phyloP scores from a whole-genome alignment of 2,329 filamentous ascomycete species.

The Pseudomassariella vexata region DNA sequence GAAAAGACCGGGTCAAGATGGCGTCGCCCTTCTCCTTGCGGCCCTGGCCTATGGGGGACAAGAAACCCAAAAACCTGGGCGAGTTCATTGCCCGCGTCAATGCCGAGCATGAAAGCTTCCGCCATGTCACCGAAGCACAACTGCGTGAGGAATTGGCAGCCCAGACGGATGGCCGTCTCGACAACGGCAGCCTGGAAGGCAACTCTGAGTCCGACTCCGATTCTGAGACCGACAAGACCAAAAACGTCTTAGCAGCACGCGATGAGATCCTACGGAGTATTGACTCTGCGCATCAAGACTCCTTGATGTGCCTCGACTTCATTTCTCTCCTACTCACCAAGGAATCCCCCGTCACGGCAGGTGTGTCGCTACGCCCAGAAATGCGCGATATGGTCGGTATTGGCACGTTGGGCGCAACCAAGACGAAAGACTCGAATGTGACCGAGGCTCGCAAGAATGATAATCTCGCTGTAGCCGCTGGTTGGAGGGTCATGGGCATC shows the following conservation, averaged over 20 bases:
- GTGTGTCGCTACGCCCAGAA: conserved; percentile 62
- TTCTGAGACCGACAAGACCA: conserved; percentile 32
- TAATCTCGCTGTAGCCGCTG: conserved; percentile 52
- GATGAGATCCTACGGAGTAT: conserved; percentile 54
- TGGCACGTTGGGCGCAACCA: conserved; percentile 67
- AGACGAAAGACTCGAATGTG: conserved; percentile 55
- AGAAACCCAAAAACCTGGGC: conserved; percentile 55
- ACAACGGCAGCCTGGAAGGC: conserved; percentile 37
- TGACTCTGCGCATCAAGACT: conserved; percentile 52
- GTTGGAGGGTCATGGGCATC: conserved; percentile 75
- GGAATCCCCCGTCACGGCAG: conserved; percentile 64
- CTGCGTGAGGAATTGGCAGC: conserved; percentile 62
- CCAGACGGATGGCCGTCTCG: conserved; percentile 31
- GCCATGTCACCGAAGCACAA: conserved; percentile 68
- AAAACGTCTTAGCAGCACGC: conserved; percentile 38
- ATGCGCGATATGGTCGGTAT: conserved; percentile 68
- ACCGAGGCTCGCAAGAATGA: conserved; percentile 50
- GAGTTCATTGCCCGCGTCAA: conserved; percentile 77
- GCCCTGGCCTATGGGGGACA: conserved; percentile 55
- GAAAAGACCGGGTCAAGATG: too few species aligned
- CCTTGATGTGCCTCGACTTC: conserved; percentile 71
- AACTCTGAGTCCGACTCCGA: conserved; percentile 42
- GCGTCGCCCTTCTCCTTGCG: conserved; percentile 51
- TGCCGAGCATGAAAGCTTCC: conserved; percentile 73
- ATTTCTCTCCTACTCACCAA: conserved; percentile 81